Conservation (phyloP, 495 filamentous ascomycete genomes). For the Penicillium tannophilum region DNA sequence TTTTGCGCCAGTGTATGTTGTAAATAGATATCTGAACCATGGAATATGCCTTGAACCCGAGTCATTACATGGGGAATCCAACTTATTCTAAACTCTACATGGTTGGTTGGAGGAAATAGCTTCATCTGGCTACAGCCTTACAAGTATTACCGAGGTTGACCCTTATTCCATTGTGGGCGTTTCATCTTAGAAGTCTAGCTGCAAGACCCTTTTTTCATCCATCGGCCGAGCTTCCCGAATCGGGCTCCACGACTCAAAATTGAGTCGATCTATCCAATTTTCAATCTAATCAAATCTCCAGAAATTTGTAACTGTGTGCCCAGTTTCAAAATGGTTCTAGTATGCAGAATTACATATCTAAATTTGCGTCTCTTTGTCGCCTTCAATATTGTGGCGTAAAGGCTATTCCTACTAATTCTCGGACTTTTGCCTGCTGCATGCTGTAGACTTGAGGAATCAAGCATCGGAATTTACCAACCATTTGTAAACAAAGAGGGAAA, state of each 20-base stretch:
- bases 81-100: too few species aligned
- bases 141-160: background rate
- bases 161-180: background rate
- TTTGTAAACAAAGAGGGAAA: too few species aligned
- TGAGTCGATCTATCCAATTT: slow-evolving; percentile 1
- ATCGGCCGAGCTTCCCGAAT: background rate
- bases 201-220: background rate
- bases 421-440: background rate
- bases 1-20: too few species aligned
- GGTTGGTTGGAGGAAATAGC: too few species aligned
- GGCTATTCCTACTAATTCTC: too few species aligned
- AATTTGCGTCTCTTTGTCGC: background rate
- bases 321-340: background rate
- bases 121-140: background rate
- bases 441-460: background rate
- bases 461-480: too few species aligned
- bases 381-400: background rate
- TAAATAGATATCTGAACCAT: too few species aligned
- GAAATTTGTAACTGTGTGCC: background rate
- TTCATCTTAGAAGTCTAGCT: background rate
- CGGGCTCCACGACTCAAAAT: background rate
- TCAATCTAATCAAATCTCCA: background rate
- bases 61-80: too few species aligned
- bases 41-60: too few species aligned
- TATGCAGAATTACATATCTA: background rate